Base-by-base conservation (phyloP, 73 alveolate genomes). In the Blepharisma japonicum region DNA sequence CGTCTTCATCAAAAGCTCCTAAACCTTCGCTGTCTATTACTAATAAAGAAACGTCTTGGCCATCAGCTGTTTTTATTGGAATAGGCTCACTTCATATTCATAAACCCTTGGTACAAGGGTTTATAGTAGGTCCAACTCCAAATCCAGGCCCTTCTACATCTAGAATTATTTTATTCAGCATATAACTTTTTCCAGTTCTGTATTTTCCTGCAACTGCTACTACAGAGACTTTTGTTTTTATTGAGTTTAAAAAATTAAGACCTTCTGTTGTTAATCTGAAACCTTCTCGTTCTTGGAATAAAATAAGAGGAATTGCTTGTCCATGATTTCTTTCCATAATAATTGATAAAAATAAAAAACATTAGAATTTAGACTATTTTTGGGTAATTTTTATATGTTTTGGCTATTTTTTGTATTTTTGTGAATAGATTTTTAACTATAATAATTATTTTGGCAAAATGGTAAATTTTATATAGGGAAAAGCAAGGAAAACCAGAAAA, bases 81-180 rank as follows among this genome's bases (percentile, higher is more conserved):
- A 96, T 87, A 2, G 99, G 98, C 56, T 89, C 91, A 11, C 98
- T 98, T 98, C 99, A 97, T 6, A 97, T 96, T 99, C 99, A 97
- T 1, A 97, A 70, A 6, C 99, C 99, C 82, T 94, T 94, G 20
- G 99, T 97, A 68, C 99, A 95, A 14, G 98, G 94, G 81, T 85
- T 85, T 8, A 85, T 85, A 18, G 92, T 85, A 11, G 92, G 92
- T 21, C 92, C 92, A 2, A 85, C 92, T 25, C 81, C 86, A 74
- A 85, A 85, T n/a, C 89, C 92, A 18, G 39, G 55, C 32, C 81
- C 90, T 61, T 88, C 84, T 47, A 80, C 86, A 50, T 88, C 85
- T 45, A 92, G 84, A 6, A 92, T 95, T 66, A 90, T 71, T 61
- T 92, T 92, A 49, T 88, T 86, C 25, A 92, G 84, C 80, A 70